Evolutionary conservation across 768 basidiomycete species (phyloP), one percentile per base, ranked within the genome.

Genomic region (Russula compacta): DNA sequence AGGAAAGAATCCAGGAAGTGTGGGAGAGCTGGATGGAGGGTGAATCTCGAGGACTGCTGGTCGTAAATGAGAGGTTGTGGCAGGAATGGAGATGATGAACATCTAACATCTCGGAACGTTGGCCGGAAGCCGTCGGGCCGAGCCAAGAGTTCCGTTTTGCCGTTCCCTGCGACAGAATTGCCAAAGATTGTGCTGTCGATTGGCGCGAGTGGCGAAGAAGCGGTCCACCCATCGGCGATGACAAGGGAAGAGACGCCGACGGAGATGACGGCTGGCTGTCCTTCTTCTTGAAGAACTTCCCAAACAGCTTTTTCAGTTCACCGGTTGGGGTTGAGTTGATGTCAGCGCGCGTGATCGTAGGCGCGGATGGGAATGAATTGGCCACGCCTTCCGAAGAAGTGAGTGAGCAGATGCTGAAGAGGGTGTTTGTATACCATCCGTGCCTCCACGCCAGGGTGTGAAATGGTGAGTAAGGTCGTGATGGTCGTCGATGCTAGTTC

Each of bases 201-300:
- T 39, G 60, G 42, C 67, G 62, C 33, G 56, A 33, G 6, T 36
- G 4, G n/a, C 55, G 61, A 49, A 42, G 33, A 48, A 54, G 21
- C 21, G 49, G 53, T 56, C 43, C 57, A 32, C 36, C 64, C 11
- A 32, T 60, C 5, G 58, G 46, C 19, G 52, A 50, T 6, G 54
- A 35, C 6, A 58, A 42, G 29, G 61, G 61, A 36, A 46, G 44
- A 21, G 19, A 3, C 24, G 64, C 59, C 52, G 58, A 44, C 46
- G 57, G 49, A 33, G 57, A 35, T 58, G 19, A 69, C 64, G 36
- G 71, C 60, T 48, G 55, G 17, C 7, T 67, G 33, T 73, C 74
- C 66, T 79, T 83, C 67, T 79, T 82, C 69, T 81, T 86, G 76
- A 92, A 92, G 38, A 91, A 73, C 69, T 81, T 86, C 32, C 84